Percentiles rank a stretch among this genome's conserved stretches.
These are phyloP conservation scores for Saccharomycopsis hybrid DNA, from an alignment of 1,139 yeast species.

Conservation along the genomic window DNA sequence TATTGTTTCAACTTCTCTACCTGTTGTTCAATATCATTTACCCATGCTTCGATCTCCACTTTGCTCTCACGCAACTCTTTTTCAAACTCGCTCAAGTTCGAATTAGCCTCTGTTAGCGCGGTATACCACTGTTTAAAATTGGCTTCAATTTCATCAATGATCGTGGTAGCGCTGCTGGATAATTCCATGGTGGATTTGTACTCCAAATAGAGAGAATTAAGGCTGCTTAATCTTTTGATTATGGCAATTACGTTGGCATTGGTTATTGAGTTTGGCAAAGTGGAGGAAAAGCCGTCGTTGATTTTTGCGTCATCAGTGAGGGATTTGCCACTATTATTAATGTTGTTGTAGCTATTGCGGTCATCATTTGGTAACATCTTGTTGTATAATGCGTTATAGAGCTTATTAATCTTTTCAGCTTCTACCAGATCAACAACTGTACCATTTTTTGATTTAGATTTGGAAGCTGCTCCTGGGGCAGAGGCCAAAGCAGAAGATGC, in stretches of 20 bases:
- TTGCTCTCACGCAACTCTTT: conserved; percentile 7
- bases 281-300: neutral
- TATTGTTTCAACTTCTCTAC: neutral
- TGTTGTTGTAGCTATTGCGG: neutral
- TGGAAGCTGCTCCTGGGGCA: neutral
- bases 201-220: conserved; percentile 16
- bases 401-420: conserved; percentile 9
- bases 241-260: conserved; percentile 1
- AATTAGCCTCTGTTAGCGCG: conserved; percentile 4
- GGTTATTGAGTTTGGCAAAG: neutral
- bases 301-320: neutral
- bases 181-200: conserved; percentile 12
- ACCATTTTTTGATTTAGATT: neutral
- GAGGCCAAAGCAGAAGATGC: neutral
- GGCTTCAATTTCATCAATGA: conserved; percentile 1
- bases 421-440: neutral
- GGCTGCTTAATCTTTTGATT: conserved; percentile 14
- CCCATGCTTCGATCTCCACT: conserved; percentile 7
- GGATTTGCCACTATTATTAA: neutral
- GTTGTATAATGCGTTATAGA: neutral
- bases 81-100: conserved; percentile 7
- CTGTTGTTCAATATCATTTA: neutral
- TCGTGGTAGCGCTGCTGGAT: conserved; percentile 8
- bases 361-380: neutral
- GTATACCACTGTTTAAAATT: conserved; percentile 16